Conservation (phyloP, 2,329 filamentous ascomycete species). For the Aspergillus aculeatus region DNA sequence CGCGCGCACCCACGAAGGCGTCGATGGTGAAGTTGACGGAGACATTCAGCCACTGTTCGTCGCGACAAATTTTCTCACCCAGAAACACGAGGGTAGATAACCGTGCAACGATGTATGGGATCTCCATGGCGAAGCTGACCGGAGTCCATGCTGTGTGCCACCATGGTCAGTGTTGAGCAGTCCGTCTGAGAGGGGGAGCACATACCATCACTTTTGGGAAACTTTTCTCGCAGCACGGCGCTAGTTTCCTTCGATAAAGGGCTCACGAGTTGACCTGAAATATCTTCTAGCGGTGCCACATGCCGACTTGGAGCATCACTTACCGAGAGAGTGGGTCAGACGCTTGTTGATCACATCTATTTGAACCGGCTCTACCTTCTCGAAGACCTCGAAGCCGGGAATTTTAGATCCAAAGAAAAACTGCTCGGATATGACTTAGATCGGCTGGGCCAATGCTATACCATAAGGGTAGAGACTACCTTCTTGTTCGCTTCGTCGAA, state of each 20-base stretch:
- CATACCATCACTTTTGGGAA: slow-evolving; percentile 28
- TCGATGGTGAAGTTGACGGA: slow-evolving; percentile 23
- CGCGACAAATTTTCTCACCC: slow-evolving; percentile 51
- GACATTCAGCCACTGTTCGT: slow-evolving; percentile 54
- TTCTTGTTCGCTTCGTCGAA: slow-evolving; percentile 27
- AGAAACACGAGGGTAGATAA: slow-evolving; percentile 57
- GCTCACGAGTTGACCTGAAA: slow-evolving; percentile 24
- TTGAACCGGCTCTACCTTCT: slow-evolving; percentile 12
- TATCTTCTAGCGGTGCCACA: neutral
- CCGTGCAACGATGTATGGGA: slow-evolving; percentile 53
- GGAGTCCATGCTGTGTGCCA: slow-evolving; percentile 52
- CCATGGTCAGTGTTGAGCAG: slow-evolving; percentile 5
- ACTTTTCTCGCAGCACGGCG: slow-evolving; percentile 22
- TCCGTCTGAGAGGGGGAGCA: neutral
- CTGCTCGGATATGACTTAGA: slow-evolving; percentile 17
- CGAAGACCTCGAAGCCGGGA: slow-evolving; percentile 33
- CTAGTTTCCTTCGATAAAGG: slow-evolving; percentile 29
- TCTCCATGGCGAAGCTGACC: slow-evolving; percentile 54
- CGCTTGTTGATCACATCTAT: slow-evolving; percentile 30
- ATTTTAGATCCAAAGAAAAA: slow-evolving; percentile 30
- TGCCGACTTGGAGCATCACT: neutral
- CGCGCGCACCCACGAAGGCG: slow-evolving; percentile 28
- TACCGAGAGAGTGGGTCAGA: slow-evolving; percentile 33
- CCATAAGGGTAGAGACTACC: slow-evolving; percentile 2
- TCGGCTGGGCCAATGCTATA: neutral